phyloP scores from a whole-genome alignment of 352 stramenopile species.

The Pythium inflatum region DNA sequence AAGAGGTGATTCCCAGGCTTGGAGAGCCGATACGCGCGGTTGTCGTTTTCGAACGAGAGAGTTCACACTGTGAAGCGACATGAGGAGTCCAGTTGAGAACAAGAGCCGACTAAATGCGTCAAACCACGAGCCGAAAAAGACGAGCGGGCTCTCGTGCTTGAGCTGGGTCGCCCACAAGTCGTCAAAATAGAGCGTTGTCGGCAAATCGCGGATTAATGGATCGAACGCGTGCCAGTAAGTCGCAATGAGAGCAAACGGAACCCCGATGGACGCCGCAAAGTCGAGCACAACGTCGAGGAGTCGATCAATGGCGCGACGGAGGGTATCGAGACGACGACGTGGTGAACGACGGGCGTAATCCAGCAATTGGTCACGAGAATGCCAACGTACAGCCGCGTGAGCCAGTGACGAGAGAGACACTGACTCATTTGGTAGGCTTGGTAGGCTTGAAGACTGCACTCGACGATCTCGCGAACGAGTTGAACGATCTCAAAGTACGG shows the following conservation, averaged over 20 bases:
- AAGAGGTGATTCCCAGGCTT: too few relatives aligned
- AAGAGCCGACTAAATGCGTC: neutral
- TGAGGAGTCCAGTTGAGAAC: neutral
- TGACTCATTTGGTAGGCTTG: constrained; percentile 34
- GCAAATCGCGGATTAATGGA: neutral
- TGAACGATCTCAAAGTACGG: constrained; percentile 33
- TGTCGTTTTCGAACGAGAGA: neutral
- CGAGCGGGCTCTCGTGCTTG: neutral
- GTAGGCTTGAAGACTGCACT: constrained; percentile 32
- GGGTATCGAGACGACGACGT: too few relatives aligned
- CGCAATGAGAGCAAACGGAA: neutral
- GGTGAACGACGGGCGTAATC: constrained; percentile 31
- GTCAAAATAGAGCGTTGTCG: neutral
- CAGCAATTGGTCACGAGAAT: constrained; percentile 34
- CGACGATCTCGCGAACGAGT: constrained; percentile 23
- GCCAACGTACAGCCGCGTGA: constrained; percentile 29
- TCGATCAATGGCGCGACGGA: too few relatives aligned
- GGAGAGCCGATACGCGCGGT: neutral
- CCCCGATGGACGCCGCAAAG: neutral
- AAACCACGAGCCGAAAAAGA: neutral
- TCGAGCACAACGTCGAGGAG: neutral
- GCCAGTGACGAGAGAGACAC: constrained; percentile 28
- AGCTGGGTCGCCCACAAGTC: neutral
- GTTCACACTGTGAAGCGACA: neutral
- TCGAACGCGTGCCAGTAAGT: neutral